Base-by-base conservation (phyloP, 1,284 basidiomycete genomes). In the Lignosus rhinocerotis region DNA sequence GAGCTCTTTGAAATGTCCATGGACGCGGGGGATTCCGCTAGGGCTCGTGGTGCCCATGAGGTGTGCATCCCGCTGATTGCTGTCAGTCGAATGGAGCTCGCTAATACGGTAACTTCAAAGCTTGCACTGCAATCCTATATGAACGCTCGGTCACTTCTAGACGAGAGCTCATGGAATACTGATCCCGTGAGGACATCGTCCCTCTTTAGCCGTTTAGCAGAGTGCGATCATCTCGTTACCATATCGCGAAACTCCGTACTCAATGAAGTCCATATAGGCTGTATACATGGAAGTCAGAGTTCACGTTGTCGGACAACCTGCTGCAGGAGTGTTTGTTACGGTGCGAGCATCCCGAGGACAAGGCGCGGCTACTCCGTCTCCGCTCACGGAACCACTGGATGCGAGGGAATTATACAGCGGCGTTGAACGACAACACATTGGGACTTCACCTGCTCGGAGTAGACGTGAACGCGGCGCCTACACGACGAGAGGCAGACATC, bases 11-110 rank as follows among this genome's bases (percentile, higher is more conserved):
- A 80, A 54, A 78, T 87, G 25, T 73, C 88, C 9, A 80, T 87
- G 32, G 81, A 87, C 54, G 86, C 87, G 25, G 87, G 86, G 1
- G 85, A 88, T 65, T 82, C 85, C 43, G 86, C 87, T 2, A 83
- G 85, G 76, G 79, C 81, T 14, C 79, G 86, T 51, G 87, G 87
- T 33, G 87, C 87, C 38, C 87, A 89, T 66, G 87, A 90, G 76
- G 86, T 87, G 67, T 30, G 63, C 51, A 31, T 39, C 19, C 16
- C 45, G 38, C 54, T 25, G 14, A 25, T n/a, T 21, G 21, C 17
- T 31, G 6, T n/a, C 3, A 19, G 45, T 44, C 34, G 48, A 30
- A 17, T 21, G 38, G 25, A 9, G 43, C 33, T 47, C 11, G 16
- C 17, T 53, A 2, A 49, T 51, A 25, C 31, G 32, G 21, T 34